phyloP scores from a whole-genome alignment of 192 early-diverging fungal genomes.

The Phlyctochytrium arcticum region DNA sequence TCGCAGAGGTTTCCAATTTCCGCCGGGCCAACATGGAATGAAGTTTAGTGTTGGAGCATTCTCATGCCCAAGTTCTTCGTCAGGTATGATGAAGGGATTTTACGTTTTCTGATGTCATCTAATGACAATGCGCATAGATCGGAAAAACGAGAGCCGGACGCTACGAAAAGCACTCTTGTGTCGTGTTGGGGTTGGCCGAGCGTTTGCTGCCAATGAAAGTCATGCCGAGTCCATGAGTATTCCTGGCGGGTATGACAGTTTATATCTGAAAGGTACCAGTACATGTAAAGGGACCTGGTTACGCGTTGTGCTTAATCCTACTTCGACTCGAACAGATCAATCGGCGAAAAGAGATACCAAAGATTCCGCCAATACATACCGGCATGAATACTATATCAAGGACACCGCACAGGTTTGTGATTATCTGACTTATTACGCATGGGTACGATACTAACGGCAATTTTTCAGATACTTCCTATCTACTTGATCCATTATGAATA shows the following conservation, averaged over 20 bases:
- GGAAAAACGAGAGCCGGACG: constrained; percentile 16
- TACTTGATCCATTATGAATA: constrained; percentile 56
- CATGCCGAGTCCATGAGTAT: constrained; percentile 26
- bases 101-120: neutral
- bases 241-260: constrained; percentile 59
- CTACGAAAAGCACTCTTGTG: constrained; percentile 46
- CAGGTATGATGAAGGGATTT: neutral
- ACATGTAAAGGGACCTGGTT: neutral
- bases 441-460: too few species aligned
- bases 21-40: constrained; percentile 33
- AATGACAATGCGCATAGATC: neutral
- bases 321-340: constrained; percentile 6
- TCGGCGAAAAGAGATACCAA: neutral
- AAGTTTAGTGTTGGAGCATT: constrained; percentile 40
- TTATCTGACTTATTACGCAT: too few species aligned
- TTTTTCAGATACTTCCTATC: constrained; percentile 46
- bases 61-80: neutral
- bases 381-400: constrained; percentile 51
- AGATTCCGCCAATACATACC: constrained; percentile 20
- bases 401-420: constrained; percentile 38
- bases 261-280: constrained; percentile 41
- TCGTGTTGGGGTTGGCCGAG: constrained; percentile 44
- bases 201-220: constrained; percentile 34
- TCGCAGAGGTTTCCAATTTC: constrained; percentile 49
- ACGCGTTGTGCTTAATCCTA: too few species aligned